Evolutionary conservation across 441 rosid genomes (phyloP).

Genomic region (Codiaeum variegatum): DNA sequence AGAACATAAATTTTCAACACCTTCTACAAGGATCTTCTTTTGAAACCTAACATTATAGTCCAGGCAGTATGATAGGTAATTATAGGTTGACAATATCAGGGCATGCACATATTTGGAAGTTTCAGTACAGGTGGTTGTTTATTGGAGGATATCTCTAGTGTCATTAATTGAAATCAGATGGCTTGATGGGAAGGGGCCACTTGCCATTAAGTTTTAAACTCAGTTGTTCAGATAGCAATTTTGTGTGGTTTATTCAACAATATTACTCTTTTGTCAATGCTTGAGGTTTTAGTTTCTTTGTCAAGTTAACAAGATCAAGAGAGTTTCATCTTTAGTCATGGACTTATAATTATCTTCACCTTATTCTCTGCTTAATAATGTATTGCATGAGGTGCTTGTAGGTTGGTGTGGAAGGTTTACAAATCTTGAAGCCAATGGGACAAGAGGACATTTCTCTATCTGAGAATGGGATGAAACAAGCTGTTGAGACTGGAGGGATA

Average conservation of each 20-base stretch:
- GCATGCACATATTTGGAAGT: not conserved
- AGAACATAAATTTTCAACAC: not conserved
- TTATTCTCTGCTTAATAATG: slow-evolving; percentile 18
- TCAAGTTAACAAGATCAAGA: not conserved
- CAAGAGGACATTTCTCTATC: slow-evolving; percentile 34
- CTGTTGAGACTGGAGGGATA: slow-evolving; percentile 55
- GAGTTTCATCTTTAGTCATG: not conserved
- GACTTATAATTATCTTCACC: slow-evolving; percentile 1
- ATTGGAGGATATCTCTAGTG: not conserved
- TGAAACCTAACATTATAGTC: not conserved
- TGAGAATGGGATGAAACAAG: slow-evolving; percentile 56
- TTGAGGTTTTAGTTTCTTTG: not conserved
- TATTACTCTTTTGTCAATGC: not conserved
- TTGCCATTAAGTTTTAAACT: not conserved
- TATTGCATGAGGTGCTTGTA: slow-evolving; percentile 30
- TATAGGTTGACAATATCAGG: not conserved
- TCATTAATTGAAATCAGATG: not conserved
- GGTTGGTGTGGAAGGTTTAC: slow-evolving; percentile 81
- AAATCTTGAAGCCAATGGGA: slow-evolving; percentile 67
- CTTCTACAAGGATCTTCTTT: not conserved
- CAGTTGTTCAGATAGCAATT: not conserved
- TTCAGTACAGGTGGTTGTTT: not conserved
- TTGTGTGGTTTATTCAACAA: not conserved
- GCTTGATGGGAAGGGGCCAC: not conserved
- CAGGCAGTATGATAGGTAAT: not conserved